These are phyloP conservation scores for Cynara cardunculus DNA, from an alignment of 129 eudicot genomes.

Conservation along the genomic window DNA sequence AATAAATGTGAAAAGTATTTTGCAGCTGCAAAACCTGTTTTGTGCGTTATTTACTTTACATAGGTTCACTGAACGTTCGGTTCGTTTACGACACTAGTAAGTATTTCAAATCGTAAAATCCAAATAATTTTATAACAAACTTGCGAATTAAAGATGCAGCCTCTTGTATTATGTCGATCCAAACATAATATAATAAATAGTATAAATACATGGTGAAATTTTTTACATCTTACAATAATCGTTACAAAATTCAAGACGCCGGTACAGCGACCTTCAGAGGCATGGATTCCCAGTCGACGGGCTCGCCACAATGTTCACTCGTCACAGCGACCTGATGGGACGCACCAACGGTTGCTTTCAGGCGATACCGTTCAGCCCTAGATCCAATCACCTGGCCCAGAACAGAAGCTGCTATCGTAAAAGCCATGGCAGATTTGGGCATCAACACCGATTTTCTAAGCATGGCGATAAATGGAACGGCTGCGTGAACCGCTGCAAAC, in stretches of 20 bases:
- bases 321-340: conserved; percentile 15
- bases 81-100: too few species aligned
- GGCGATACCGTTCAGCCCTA: conserved; percentile 80
- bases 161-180: neutral
- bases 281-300: conserved; percentile 43
- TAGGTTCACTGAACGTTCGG: too few species aligned
- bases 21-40: too few species aligned
- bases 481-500: conserved; percentile 98
- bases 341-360: conserved; percentile 40
- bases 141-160: neutral
- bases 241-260: conserved; percentile 22
- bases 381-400: conserved; percentile 97
- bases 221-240: neutral
- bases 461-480: conserved; percentile 97
- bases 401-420: conserved; percentile 89
- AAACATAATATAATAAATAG: neutral
- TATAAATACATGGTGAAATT: neutral
- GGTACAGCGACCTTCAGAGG: conserved; percentile 38
- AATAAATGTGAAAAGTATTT: too few species aligned
- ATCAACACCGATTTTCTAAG: conserved; percentile 82
- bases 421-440: conserved; percentile 99
- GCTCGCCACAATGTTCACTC: conserved; percentile 45
- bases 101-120: too few species aligned
- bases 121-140: neutral
- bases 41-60: too few species aligned